A percentile compares a stretch with the other conserved stretches of the same genome.
These are phyloP conservation scores for Metschnikowia henanensis DNA, from an alignment of 805 yeast species.

Conservation along the genomic window DNA sequence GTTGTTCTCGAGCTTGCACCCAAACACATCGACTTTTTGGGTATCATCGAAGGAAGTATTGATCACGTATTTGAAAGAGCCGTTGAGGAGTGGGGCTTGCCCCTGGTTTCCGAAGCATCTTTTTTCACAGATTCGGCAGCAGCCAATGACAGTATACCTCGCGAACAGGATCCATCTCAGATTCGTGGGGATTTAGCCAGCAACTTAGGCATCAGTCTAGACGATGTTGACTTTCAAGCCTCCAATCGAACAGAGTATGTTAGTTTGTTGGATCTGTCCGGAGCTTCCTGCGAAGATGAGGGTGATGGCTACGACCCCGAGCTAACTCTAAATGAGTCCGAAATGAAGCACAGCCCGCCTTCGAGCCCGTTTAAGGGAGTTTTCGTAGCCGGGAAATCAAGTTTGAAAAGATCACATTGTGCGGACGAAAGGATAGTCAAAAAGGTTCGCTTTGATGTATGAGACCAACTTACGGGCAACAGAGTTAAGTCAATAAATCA, in stretches of 20 bases:
- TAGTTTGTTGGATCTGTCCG: no score
- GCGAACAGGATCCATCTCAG: neutral
- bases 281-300: slow-evolving; percentile 15
- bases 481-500: no score
- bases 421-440: slow-evolving; percentile 22
- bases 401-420: slow-evolving; percentile 23
- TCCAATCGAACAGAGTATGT: no score
- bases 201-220: slow-evolving; percentile 26
- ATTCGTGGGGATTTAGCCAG: slow-evolving; percentile 14
- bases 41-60: slow-evolving; percentile 3
- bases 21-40: slow-evolving; percentile 7
- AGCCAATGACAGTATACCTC: neutral
- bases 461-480: no score
- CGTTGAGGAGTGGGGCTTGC: slow-evolving; percentile 16
- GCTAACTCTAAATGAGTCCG: slow-evolving; percentile 11
- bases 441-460: slow-evolving; percentile 38
- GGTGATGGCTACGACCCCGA: slow-evolving; percentile 27
- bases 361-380: slow-evolving; percentile 9
- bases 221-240: slow-evolving; percentile 18
- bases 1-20: slow-evolving; percentile 4
- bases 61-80: slow-evolving; percentile 11
- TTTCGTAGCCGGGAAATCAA: slow-evolving; percentile 18
- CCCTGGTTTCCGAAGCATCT: slow-evolving; percentile 1
- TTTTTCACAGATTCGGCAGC: neutral
- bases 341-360: slow-evolving; percentile 14